Conservation (phyloP, 2,329 filamentous ascomycete species). For the Amylocarpus encephaloides region DNA sequence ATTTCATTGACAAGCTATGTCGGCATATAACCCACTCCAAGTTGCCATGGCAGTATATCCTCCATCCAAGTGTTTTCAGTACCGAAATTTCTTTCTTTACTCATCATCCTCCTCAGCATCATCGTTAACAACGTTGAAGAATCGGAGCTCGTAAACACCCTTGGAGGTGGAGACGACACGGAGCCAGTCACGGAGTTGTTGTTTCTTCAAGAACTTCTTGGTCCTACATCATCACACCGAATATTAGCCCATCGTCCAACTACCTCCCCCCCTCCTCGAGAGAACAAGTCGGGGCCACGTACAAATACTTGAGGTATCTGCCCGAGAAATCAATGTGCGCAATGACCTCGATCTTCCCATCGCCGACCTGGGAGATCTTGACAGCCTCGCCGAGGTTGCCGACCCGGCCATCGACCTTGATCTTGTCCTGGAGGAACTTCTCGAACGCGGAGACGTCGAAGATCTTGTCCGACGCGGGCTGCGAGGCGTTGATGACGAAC, state of each 20-base stretch:
- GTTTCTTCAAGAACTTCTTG: slow-evolving; percentile 99
- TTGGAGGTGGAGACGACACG: slow-evolving; percentile 96
- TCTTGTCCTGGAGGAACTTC: slow-evolving; percentile 99
- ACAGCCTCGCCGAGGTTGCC: slow-evolving; percentile 96
- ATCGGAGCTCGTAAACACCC: slow-evolving; percentile 99
- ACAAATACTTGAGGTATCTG: slow-evolving; percentile 99
- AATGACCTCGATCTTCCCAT: slow-evolving; percentile 97
- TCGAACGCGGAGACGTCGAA: slow-evolving; percentile 98
- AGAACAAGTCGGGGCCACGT: slow-evolving; percentile 38
- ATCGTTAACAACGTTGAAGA: slow-evolving; percentile 99
- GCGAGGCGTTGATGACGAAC: slow-evolving; percentile 99
- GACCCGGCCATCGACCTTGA: slow-evolving; percentile 98
- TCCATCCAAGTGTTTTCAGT: slow-evolving; percentile 7
- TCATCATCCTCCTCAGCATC: slow-evolving; percentile 97
- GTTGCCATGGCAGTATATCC: neutral
- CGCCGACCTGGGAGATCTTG: slow-evolving; percentile 81
- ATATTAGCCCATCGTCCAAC: slow-evolving; percentile 20
- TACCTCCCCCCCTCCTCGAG: neutral
- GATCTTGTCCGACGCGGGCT: slow-evolving; percentile 99
- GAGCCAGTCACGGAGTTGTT: slow-evolving; percentile 99
- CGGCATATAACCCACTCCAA: slow-evolving; percentile 8
- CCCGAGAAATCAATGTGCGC: slow-evolving; percentile 97
- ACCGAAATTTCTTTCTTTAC: slow-evolving; percentile 50
- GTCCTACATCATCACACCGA: slow-evolving; percentile 51
- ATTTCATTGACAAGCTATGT: slow-evolving; percentile 14